Evolutionary conservation across 176 grass and related monocot species (phyloP).

Genomic region (Phragmites australis): DNA sequence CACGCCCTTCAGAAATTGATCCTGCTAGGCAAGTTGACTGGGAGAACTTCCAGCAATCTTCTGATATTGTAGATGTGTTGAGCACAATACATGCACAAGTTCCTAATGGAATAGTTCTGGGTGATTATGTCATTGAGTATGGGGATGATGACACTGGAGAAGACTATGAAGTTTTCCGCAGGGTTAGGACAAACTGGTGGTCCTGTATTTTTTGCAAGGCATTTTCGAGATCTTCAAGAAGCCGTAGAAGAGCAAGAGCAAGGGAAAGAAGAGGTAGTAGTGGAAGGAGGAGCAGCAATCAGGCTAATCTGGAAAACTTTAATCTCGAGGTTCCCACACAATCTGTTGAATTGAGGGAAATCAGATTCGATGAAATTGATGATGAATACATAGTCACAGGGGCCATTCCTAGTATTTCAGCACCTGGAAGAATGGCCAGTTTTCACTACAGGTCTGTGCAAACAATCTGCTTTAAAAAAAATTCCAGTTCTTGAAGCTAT

Average conservation of each 20-base stretch:
- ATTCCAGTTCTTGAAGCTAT: neutral
- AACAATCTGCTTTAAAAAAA: neutral
- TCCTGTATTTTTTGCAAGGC: conserved; percentile 80
- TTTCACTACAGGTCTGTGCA: conserved; percentile 64
- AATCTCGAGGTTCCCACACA: conserved; percentile 65
- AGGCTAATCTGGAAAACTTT: conserved; percentile 61
- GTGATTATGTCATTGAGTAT: conserved; percentile 99
- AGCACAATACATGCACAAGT: conserved; percentile 94
- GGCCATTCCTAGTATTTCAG: conserved; percentile 47
- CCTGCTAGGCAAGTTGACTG: conserved; percentile 82
- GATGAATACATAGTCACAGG: conserved; percentile 78
- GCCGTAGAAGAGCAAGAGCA: conserved; percentile 56
- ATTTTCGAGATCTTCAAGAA: conserved; percentile 78
- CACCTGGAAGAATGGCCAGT: conserved; percentile 57
- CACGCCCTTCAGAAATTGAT: conserved; percentile 88
- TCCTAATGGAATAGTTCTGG: conserved; percentile 83
- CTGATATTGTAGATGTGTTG: conserved; percentile 95
- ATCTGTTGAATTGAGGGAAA: conserved; percentile 76
- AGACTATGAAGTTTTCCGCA: conserved; percentile 69
- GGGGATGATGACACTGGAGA: conserved; percentile 87
- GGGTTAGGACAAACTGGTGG: conserved; percentile 81
- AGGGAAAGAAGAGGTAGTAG: conserved; percentile 50
- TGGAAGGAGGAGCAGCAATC: conserved; percentile 57
- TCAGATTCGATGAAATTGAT: conserved; percentile 86
- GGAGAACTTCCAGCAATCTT: conserved; percentile 97